These are phyloP conservation scores for Betula pendula DNA, from an alignment of 306 rosid species.

Conservation along the genomic window DNA sequence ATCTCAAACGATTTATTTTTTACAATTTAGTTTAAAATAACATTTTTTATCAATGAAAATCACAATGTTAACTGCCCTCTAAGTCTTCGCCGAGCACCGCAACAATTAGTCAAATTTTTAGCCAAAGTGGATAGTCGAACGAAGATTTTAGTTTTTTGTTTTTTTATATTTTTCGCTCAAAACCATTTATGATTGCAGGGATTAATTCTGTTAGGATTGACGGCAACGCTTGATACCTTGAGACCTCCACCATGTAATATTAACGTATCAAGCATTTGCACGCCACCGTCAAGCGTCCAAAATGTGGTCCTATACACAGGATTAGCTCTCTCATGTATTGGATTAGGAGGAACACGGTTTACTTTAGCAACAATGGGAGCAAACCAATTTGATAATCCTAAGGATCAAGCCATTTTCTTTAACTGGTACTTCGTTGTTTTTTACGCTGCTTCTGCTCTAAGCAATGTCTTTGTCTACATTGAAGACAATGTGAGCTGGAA, in stretches of 20 bases:
- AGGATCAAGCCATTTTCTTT: constrained; percentile 30
- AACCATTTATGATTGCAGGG: no score
- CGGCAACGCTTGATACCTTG: constrained; percentile 18
- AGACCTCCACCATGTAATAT: constrained; percentile 24
- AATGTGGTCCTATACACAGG: constrained; percentile 7
- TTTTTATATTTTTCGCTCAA: no score
- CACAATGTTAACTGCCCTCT: no score
- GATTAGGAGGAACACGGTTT: constrained; percentile 27
- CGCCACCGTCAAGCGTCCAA: constrained; percentile 19
- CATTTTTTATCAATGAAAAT: no score
- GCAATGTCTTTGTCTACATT: constrained; percentile 23
- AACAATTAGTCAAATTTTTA: no score
- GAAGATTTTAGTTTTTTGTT: no score
- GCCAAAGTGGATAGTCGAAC: no score
- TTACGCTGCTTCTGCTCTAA: neutral
- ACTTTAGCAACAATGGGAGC: constrained; percentile 33
- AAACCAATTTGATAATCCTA: constrained; percentile 23
- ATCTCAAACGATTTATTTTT: no score
- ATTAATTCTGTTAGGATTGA: constrained; percentile 8
- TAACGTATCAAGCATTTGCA: constrained; percentile 15
- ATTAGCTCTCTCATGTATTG: constrained; percentile 16
- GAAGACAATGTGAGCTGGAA: constrained; percentile 28
- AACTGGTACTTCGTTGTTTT: constrained; percentile 32
- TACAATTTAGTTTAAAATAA: no score
- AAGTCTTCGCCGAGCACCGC: no score